These are phyloP conservation scores for Conringia planisiliqua DNA, from an alignment of 345 rosid species.

Conservation along the genomic window DNA sequence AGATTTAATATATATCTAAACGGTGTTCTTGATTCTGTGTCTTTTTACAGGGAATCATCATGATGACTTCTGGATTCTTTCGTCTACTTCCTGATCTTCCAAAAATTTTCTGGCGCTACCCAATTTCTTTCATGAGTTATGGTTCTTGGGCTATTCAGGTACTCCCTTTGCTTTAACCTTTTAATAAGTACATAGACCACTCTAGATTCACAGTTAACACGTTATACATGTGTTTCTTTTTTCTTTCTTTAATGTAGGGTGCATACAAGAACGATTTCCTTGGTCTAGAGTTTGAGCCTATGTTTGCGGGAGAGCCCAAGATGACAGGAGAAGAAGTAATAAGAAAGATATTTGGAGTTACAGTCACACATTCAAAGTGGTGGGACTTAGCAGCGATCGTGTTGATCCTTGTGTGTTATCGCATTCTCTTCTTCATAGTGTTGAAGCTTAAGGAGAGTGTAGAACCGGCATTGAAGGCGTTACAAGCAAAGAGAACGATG, in stretches of 20 bases:
- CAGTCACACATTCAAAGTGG: constrained; percentile 68
- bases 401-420: constrained; percentile 58
- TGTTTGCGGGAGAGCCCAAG: constrained; percentile 53
- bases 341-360: constrained; percentile 49
- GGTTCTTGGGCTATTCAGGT: constrained; percentile 88
- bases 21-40: not conserved
- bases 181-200: no score
- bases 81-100: constrained; percentile 73
- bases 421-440: constrained; percentile 69
- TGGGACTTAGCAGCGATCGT: constrained; percentile 71
- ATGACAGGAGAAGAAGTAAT: constrained; percentile 60
- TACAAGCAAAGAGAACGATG: constrained; percentile 60
- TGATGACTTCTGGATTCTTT: constrained; percentile 93
- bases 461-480: constrained; percentile 48
- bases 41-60: constrained; percentile 56
- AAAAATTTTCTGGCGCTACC: constrained; percentile 78
- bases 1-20: not conserved
- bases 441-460: constrained; percentile 84
- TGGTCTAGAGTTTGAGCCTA: constrained; percentile 73
- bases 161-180: constrained; percentile 2
- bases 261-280: constrained; percentile 85
- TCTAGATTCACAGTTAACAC: no score
- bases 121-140: constrained; percentile 62
- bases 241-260: constrained; percentile 41
- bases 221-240: not conserved